Percentiles rank a stretch among this genome's conserved stretches.
phyloP scores from a whole-genome alignment of 2,329 filamentous ascomycete genomes.

The Penicillium hordei region DNA sequence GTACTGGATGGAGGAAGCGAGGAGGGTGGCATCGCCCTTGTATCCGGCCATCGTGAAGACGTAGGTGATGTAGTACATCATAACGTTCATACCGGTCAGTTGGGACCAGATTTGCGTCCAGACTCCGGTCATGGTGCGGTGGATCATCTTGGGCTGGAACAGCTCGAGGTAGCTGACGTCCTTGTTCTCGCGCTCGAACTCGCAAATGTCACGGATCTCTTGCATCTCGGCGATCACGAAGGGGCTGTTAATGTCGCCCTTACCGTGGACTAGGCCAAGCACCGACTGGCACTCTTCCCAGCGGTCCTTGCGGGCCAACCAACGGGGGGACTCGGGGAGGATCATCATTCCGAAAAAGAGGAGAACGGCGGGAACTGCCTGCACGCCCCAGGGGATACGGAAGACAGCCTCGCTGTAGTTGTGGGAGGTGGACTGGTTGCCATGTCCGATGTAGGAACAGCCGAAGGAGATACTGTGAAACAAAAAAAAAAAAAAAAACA shows the following conservation, averaged over 20 bases:
- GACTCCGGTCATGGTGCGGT: slow-evolving; percentile 68
- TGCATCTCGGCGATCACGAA: slow-evolving; percentile 68
- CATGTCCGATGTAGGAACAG: slow-evolving; percentile 10
- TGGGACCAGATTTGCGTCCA: slow-evolving; percentile 77
- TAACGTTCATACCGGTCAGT: slow-evolving; percentile 73
- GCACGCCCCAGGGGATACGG: slow-evolving; percentile 64
- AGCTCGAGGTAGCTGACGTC: slow-evolving; percentile 72
- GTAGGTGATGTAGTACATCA: slow-evolving; percentile 72
- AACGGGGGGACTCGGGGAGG: slow-evolving; percentile 60
- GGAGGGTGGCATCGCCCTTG: slow-evolving; percentile 57
- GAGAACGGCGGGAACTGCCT: slow-evolving; percentile 61
- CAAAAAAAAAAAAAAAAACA: not conserved
- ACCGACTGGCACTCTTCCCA: slow-evolving; percentile 56
- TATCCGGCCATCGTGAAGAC: slow-evolving; percentile 72
- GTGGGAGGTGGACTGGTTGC: slow-evolving; percentile 27
- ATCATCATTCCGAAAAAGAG: slow-evolving; percentile 57
- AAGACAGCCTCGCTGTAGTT: slow-evolving; percentile 53
- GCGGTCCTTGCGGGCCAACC: slow-evolving; percentile 62
- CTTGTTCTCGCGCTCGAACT: slow-evolving; percentile 69
- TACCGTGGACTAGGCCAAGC: slow-evolving; percentile 59
- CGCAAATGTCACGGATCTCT: slow-evolving; percentile 71
- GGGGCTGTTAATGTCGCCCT: slow-evolving; percentile 63
- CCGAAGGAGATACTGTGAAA: slow-evolving; percentile 43
- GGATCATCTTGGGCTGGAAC: slow-evolving; percentile 70
- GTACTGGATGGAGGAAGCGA: slow-evolving; percentile 70